phyloP scores from a whole-genome alignment of 495 filamentous ascomycete genomes.

The Pyronema domesticum region DNA sequence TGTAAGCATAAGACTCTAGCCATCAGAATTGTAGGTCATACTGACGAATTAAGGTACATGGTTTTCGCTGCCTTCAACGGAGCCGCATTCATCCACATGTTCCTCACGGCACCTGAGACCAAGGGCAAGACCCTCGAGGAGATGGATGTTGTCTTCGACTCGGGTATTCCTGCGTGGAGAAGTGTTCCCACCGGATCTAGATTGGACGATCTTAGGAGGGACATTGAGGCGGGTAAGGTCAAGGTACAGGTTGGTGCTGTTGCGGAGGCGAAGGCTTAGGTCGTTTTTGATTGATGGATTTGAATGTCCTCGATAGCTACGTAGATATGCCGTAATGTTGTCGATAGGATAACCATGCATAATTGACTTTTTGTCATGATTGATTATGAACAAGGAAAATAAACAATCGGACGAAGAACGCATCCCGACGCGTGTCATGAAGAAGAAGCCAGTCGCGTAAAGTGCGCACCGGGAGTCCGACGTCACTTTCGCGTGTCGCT shows the following conservation, averaged over 20 bases:
- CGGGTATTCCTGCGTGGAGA: constrained; percentile 34
- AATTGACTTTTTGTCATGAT: no score
- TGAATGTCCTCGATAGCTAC: no score
- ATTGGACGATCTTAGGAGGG: constrained; percentile 32
- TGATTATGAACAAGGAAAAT: no score
- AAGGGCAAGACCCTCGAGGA: constrained; percentile 32
- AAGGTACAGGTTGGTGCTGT: constrained; percentile 25
- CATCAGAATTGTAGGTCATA: constrained; percentile 2
- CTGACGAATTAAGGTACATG: constrained; percentile 19
- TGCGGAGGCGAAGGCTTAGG: not conserved
- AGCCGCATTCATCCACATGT: constrained; percentile 41
- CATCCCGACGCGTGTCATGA: no score
- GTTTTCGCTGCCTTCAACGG: constrained; percentile 35
- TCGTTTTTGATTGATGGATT: no score
- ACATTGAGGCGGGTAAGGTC: constrained; percentile 35
- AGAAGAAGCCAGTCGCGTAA: no score
- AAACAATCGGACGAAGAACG: no score
- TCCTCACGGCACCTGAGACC: constrained; percentile 39
- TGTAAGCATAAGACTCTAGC: constrained; percentile 14
- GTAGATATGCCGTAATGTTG: no score
- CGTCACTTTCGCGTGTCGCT: no score
- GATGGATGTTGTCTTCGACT: constrained; percentile 32
- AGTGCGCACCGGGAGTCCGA: no score
- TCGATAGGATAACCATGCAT: no score
- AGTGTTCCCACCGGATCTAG: constrained; percentile 27